phyloP scores from a whole-genome alignment of 2,329 filamentous ascomycete species.

The Keithomyces neogunnii region DNA sequence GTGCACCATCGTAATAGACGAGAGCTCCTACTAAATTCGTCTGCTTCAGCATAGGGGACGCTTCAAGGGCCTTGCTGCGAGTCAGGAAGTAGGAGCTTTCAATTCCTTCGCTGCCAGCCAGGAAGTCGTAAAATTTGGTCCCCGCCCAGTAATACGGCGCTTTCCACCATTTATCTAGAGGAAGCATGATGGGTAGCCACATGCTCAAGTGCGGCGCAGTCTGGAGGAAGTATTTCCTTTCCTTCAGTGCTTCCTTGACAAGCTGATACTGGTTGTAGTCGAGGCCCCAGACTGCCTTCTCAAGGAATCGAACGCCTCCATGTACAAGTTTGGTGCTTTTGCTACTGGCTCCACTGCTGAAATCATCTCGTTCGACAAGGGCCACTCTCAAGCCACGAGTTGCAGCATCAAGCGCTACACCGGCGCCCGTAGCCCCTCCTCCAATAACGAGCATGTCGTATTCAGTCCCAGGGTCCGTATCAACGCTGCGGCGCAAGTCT shows the following conservation, averaged over 20 bases:
- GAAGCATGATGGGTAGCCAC: slow-evolving; percentile 71
- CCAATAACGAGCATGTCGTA: slow-evolving; percentile 67
- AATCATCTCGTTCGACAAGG: slow-evolving; percentile 64
- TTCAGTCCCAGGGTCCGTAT: slow-evolving; percentile 27
- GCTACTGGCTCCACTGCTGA: slow-evolving; percentile 63
- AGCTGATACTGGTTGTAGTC: slow-evolving; percentile 66
- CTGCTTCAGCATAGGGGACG: slow-evolving; percentile 81
- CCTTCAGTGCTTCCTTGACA: slow-evolving; percentile 64
- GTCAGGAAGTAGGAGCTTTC: slow-evolving; percentile 85
- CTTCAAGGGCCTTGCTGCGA: slow-evolving; percentile 75
- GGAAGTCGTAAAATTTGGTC: slow-evolving; percentile 75
- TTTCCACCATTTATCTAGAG: slow-evolving; percentile 69
- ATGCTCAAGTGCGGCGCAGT: slow-evolving; percentile 65
- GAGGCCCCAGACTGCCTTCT: slow-evolving; percentile 68
- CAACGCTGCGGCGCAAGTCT: slow-evolving; percentile 37
- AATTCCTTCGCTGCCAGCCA: slow-evolving; percentile 79
- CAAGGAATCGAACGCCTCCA: slow-evolving; percentile 64
- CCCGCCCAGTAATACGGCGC: slow-evolving; percentile 70
- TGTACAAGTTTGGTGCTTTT: slow-evolving; percentile 75
- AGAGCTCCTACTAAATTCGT: slow-evolving; percentile 71
- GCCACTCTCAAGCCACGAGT: slow-evolving; percentile 65
- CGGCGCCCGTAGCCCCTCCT: slow-evolving; percentile 41
- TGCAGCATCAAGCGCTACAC: slow-evolving; percentile 63
- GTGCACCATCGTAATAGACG: slow-evolving; percentile 86
- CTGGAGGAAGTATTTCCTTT: slow-evolving; percentile 67